phyloP scores from a whole-genome alignment of 495 filamentous ascomycete genomes.

The Astrothelium subdiscretum region DNA sequence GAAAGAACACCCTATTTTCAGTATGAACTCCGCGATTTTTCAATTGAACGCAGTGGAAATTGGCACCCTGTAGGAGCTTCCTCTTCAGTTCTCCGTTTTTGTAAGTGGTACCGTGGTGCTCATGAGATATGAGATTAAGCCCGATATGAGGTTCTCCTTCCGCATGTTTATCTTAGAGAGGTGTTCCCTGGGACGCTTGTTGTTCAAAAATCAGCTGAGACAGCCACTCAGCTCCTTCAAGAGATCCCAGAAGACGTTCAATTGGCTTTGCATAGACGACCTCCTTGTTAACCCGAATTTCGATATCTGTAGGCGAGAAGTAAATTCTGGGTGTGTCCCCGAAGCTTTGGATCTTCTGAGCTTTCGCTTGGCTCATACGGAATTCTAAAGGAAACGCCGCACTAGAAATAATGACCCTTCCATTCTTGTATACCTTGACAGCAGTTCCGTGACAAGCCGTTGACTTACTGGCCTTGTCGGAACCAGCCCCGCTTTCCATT shows the following conservation, averaged over 20 bases:
- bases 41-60: background rate
- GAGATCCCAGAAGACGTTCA: background rate
- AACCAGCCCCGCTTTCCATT: background rate
- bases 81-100: background rate
- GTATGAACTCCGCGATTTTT: background rate
- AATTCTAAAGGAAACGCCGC: background rate
- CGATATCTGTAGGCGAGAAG: background rate
- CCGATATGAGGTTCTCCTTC: background rate
- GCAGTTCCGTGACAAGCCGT: background rate
- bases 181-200: background rate
- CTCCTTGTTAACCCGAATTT: background rate
- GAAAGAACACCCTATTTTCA: background rate
- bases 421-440: background rate
- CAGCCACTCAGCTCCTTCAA: background rate
- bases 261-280: background rate
- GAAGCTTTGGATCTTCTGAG: background rate
- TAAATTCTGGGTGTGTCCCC: too few species aligned
- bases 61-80: background rate
- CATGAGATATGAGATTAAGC: background rate
- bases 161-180: background rate
- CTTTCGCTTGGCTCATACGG: background rate
- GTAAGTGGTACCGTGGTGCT: background rate
- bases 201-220: background rate
- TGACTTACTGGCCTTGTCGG: background rate
- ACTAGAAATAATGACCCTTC: background rate